Conservation (phyloP, 257 asterid genomes). For the Cinchona pubescens region DNA sequence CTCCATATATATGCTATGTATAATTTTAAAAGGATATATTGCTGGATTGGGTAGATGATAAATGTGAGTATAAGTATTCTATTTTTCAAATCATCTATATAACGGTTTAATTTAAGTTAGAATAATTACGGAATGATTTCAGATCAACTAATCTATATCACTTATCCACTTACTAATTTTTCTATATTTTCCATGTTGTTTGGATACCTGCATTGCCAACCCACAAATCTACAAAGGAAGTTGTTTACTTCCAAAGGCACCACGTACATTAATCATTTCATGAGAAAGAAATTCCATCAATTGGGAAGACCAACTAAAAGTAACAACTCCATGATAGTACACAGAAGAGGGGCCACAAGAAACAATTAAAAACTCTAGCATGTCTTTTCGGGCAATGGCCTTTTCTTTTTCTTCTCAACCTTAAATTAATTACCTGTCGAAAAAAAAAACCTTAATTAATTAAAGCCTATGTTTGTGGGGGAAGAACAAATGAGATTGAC, state of each 20-base stretch:
- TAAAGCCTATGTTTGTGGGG: conserved; percentile 12
- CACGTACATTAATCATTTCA: neutral
- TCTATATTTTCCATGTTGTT: too few species aligned
- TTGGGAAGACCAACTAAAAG: neutral
- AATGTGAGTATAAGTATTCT: too few species aligned
- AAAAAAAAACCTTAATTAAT: too few species aligned
- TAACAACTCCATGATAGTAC: neutral
- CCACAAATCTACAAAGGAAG: neutral
- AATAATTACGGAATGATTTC: too few species aligned
- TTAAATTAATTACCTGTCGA: too few species aligned
- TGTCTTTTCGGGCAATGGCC: neutral
- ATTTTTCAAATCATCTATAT: too few species aligned
- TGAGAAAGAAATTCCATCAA: neutral
- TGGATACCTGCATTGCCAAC: neutral
- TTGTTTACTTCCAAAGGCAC: conserved; percentile 2
- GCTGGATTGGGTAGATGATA: too few species aligned
- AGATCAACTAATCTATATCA: too few species aligned
- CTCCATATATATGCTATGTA: too few species aligned
- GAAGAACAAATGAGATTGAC: conserved; percentile 13
- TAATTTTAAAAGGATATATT: neutral
- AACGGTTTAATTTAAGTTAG: too few species aligned
- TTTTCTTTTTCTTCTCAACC: neutral
- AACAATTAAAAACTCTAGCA: neutral
- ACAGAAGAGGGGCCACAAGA: conserved; percentile 1
- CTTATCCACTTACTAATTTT: too few species aligned